Percentiles rank a stretch among this genome's conserved stretches.
These are phyloP conservation scores for Thermoascus crustaceus DNA, from an alignment of 2,329 filamentous ascomycete species.

Conservation along the genomic window DNA sequence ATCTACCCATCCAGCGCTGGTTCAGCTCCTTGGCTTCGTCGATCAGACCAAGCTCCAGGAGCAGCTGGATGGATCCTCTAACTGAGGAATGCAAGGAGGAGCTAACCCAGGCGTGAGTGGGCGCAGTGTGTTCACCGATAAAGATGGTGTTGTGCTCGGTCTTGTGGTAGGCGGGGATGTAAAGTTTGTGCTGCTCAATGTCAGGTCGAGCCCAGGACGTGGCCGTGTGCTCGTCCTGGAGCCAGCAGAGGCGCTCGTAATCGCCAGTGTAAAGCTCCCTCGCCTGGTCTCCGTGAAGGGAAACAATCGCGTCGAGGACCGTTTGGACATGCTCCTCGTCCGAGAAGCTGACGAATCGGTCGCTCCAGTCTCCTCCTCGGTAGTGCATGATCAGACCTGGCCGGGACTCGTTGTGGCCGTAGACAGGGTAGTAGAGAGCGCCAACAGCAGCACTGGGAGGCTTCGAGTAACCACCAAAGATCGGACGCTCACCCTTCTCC, in stretches of 20 bases:
- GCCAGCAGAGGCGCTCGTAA: conserved; percentile 28
- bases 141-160: conserved; percentile 29
- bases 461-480: conserved; percentile 23
- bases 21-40: conserved; percentile 60
- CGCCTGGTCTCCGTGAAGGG: conserved; percentile 20
- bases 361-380: conserved; percentile 22
- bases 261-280: conserved; percentile 23
- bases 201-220: conserved; percentile 23
- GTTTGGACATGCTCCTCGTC: conserved; percentile 20
- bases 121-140: conserved; percentile 29
- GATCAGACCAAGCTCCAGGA: conserved; percentile 52
- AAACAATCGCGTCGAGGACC: conserved; percentile 21
- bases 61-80: conserved; percentile 22
- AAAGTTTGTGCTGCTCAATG: conserved; percentile 25
- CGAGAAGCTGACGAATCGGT: conserved; percentile 22
- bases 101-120: conserved; percentile 27
- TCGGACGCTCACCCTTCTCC: conserved; percentile 22
- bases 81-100: conserved; percentile 23
- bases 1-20: conserved; percentile 60
- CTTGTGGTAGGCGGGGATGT: conserved; percentile 25
- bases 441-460: conserved; percentile 19
- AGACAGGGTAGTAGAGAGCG: conserved; percentile 25
- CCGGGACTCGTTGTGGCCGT: conserved; percentile 23
- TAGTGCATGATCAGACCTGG: conserved; percentile 27
- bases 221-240: conserved; percentile 21